These are phyloP conservation scores for Inga laurina DNA, from an alignment of 306 rosid species.

Conservation along the genomic window DNA sequence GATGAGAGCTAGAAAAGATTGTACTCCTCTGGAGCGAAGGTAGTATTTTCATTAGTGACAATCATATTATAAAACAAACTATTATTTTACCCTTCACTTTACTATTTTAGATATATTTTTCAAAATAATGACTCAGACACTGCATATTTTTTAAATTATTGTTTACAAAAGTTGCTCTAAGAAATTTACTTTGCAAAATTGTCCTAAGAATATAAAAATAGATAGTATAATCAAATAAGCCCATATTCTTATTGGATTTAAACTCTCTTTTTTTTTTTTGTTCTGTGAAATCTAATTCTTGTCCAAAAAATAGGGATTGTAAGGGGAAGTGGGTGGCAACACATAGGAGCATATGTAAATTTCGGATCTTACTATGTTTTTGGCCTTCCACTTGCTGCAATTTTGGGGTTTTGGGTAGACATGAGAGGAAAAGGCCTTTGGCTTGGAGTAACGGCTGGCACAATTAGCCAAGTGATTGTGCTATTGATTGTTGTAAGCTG, in stretches of 20 bases:
- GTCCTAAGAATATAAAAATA: no score
- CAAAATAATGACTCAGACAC: no score
- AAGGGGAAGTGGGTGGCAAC: conserved; percentile 18
- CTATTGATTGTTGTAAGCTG: conserved; percentile 47
- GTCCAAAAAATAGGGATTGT: background rate
- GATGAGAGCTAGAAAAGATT: no score
- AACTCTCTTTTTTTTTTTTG: background rate
- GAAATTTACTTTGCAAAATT: no score
- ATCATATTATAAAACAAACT: no score
- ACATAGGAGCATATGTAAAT: conserved; percentile 33
- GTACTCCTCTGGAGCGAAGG: no score
- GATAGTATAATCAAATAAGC: no score
- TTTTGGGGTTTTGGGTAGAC: conserved; percentile 54
- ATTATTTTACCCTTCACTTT: no score
- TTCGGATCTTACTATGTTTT: conserved; percentile 69
- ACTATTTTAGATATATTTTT: no score
- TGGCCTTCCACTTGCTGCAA: conserved; percentile 68
- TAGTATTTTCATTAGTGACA: no score
- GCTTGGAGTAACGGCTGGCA: conserved; percentile 66
- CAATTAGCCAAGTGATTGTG: conserved; percentile 45
- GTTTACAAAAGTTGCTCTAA: no score
- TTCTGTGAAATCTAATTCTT: background rate
- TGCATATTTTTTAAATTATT: no score
- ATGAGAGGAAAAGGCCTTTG: conserved; percentile 71
- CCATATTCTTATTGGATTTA: background rate